Base-by-base conservation (phyloP, 208 protist genomes). In the Endotrypanum monterogeii region DNA sequence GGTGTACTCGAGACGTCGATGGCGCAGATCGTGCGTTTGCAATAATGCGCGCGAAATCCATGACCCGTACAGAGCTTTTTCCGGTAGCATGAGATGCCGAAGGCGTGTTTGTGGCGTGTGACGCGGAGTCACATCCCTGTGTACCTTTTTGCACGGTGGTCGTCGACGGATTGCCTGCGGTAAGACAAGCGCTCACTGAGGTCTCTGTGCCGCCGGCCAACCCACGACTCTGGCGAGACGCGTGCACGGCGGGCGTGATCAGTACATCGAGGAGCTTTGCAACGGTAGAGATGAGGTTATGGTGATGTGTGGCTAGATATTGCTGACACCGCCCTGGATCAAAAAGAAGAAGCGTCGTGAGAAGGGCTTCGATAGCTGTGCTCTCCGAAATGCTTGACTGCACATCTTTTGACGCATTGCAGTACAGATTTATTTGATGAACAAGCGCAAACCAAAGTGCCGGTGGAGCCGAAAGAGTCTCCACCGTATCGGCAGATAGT, bases 401-500 rank as follows among this genome's bases (percentile, higher is more conserved):
- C 18, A 1, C 51, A 2, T 30, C 35, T 37, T 20, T 18, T 9
- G 41, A 25, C 5, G 37, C 44, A 32, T 32, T n/a, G 57, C 57
- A 60, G 30, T 48, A 60, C 46, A 54, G 16, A 30, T 75, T 81
- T 25, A 92, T 51, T 51, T 90, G 77, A 52, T 90, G 78, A n/a
- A 93, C 55, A 50, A 90, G 70, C 14, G 89, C 84, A 62, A 89
- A 82, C 58, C 91, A 83, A n/a, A 93, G 54, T 44, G 82, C 78
- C 11, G 72, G 4, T 3, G 88, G 89, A n/a, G 78, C 23, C 20
- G 54, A 67, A 12, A 94, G 61, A 25, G 75, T 55, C 5, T 56
- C 46, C 14, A 79, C 30, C 7, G 71, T 67, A 1, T 77, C 14
- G 14, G 77, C 60, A 3, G 72, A 32, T 28, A 82, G 16, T 18